These are phyloP conservation scores for Saksenaea vasiformis DNA, from an alignment of 371 early-diverging fungal species.

Conservation along the genomic window DNA sequence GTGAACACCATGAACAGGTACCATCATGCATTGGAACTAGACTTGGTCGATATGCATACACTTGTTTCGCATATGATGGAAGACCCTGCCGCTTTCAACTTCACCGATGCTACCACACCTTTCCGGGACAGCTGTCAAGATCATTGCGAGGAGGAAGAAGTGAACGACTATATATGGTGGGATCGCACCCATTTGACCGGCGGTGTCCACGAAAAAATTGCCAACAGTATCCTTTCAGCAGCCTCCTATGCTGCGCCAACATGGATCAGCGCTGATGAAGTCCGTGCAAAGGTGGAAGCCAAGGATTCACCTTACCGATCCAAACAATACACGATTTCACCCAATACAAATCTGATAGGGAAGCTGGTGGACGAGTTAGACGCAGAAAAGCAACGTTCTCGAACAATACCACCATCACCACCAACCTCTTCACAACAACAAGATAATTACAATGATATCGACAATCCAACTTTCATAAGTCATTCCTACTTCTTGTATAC, in stretches of 20 bases:
- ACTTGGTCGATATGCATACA: constrained; percentile 34
- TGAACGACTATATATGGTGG: constrained; percentile 48
- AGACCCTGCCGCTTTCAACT: constrained; percentile 35
- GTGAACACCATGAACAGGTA: constrained; percentile 38
- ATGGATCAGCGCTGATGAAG: constrained; percentile 3
- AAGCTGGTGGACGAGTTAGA: constrained; percentile 19
- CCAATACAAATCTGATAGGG: constrained; percentile 30
- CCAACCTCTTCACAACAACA: constrained; percentile 15
- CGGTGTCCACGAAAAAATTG: constrained; percentile 40
- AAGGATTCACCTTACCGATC: constrained; percentile 26
- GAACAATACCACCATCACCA: constrained; percentile 1
- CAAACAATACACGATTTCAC: constrained; percentile 19
- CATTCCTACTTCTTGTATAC: background rate
- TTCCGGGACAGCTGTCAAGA: constrained; percentile 31
- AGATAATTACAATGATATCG: constrained; percentile 5
- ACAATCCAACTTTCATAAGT: background rate
- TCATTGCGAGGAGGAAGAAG: constrained; percentile 12
- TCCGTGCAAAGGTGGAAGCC: constrained; percentile 10
- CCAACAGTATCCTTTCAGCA: constrained; percentile 36
- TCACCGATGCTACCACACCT: constrained; percentile 24
- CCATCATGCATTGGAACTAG: constrained; percentile 37
- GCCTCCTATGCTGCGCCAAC: constrained; percentile 31
- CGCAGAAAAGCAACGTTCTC: constrained; percentile 1
- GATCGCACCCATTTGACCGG: constrained; percentile 47
- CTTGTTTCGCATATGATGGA: constrained; percentile 31